Evolutionary conservation across 495 filamentous ascomycete species (phyloP).

Genomic region (Penicillium bialowiezense): DNA sequence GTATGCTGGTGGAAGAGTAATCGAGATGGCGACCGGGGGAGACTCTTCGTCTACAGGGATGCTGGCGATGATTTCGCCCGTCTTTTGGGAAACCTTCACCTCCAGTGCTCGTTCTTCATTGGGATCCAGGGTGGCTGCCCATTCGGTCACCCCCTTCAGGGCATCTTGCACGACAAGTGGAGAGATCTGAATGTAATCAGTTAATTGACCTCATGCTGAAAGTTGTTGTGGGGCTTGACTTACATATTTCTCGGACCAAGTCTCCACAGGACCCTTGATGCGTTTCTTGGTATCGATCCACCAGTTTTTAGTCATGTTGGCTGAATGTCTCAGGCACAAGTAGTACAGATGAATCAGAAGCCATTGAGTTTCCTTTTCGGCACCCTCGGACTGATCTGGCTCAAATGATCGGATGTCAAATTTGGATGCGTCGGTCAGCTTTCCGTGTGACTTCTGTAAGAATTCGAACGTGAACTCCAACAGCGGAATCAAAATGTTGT

Average conservation of each 20-base stretch:
- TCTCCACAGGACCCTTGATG: conserved; percentile 68
- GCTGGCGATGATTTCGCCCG: conserved; percentile 72
- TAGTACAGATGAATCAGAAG: conserved; percentile 86
- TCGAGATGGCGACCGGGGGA: conserved; percentile 71
- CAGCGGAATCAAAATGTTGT: conserved; percentile 63
- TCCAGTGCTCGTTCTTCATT: conserved; percentile 65
- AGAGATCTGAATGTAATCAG: conserved; percentile 55
- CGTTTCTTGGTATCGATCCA: conserved; percentile 75
- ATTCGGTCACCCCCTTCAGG: conserved; percentile 67
- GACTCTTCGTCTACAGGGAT: conserved; percentile 86
- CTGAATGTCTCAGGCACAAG: conserved; percentile 68
- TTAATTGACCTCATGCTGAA: neutral
- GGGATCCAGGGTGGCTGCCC: conserved; percentile 56
- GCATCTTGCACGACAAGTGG: conserved; percentile 73
- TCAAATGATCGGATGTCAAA: conserved; percentile 70
- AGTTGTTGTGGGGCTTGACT: conserved; percentile 9
- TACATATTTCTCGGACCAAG: conserved; percentile 76
- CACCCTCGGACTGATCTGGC: conserved; percentile 52
- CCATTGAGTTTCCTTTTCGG: conserved; percentile 72
- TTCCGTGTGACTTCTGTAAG: conserved; percentile 67
- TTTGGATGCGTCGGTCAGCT: conserved; percentile 64
- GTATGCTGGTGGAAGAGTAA: conserved; percentile 75
- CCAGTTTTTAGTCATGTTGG: conserved; percentile 81
- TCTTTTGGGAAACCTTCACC: conserved; percentile 66
- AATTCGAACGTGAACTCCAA: conserved; percentile 79